phyloP scores from a whole-genome alignment of 2,329 filamentous ascomycete species.

The Claviceps arundinis region DNA sequence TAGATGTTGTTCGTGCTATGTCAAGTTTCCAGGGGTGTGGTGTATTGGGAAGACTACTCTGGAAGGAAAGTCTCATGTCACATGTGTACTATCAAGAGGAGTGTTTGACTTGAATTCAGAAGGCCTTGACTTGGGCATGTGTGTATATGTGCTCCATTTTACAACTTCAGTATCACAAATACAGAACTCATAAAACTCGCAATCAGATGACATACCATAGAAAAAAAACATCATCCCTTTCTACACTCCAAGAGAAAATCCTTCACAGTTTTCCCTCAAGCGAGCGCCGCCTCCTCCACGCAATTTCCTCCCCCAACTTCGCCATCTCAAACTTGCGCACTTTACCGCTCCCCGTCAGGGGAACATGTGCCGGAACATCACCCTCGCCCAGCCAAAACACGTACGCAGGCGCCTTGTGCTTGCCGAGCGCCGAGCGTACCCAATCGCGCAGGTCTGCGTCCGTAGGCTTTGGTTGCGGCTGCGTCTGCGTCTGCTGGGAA shows the following conservation, averaged over 20 bases:
- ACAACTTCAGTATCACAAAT: no score
- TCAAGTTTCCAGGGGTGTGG: no score
- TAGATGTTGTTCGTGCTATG: no score
- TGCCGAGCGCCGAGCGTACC: conserved; percentile 47
- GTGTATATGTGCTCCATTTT: no score
- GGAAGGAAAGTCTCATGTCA: no score
- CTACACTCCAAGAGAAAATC: not conserved
- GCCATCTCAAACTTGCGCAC: conserved; percentile 55
- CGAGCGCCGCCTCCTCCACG: conserved; percentile 35
- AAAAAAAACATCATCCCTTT: no score
- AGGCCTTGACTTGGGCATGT: no score
- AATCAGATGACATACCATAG: no score
- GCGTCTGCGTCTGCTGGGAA: not conserved
- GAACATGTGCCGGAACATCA: conserved; percentile 40
- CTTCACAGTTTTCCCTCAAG: conserved; percentile 31
- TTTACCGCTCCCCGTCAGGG: conserved; percentile 60
- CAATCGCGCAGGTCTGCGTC: conserved; percentile 47
- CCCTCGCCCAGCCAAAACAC: conserved; percentile 63
- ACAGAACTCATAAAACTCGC: no score
- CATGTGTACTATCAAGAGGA: no score
- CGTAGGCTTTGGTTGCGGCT: not conserved
- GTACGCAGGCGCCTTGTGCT: conserved; percentile 57
- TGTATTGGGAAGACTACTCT: no score
- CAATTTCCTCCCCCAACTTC: conserved; percentile 38
- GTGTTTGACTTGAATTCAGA: no score